A percentile compares a stretch with the other conserved stretches of the same genome.
phyloP scores from a whole-genome alignment of 495 filamentous ascomycete species.

The Talaromyces ruber region DNA sequence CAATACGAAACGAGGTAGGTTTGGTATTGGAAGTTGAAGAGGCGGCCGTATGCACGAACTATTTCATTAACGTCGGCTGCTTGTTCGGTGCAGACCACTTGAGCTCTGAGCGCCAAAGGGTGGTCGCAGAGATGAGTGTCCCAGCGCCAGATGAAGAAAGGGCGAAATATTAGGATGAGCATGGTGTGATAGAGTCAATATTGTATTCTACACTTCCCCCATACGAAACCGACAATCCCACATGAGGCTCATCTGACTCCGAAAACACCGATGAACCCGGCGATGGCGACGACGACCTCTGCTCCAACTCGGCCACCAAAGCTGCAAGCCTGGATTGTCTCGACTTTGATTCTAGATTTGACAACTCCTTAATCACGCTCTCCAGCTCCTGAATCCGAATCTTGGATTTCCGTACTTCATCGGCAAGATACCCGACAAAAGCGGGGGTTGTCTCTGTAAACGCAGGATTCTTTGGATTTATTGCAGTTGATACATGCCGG shows the following conservation, averaged over 20 bases:
- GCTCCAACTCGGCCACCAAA: slow-evolving; percentile 6
- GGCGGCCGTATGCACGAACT: slow-evolving; percentile 7
- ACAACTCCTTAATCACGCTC: slow-evolving; percentile 4
- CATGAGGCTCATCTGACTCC: slow-evolving; percentile 2
- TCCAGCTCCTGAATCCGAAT: slow-evolving; percentile 6
- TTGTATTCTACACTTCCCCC: slow-evolving; percentile 5
- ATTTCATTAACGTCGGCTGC: slow-evolving; percentile 8
- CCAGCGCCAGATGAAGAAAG: slow-evolving; percentile 8
- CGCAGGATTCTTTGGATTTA: slow-evolving; percentile 11
- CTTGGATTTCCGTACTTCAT: slow-evolving; percentile 6
- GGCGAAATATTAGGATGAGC: slow-evolving; percentile 8
- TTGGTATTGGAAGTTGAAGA: slow-evolving; percentile 10
- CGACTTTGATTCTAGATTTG: slow-evolving; percentile 1
- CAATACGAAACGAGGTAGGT: slow-evolving; percentile 11
- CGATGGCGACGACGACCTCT: neutral
- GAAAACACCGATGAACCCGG: neutral
- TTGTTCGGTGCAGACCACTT: slow-evolving; percentile 8
- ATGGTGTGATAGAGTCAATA: slow-evolving; percentile 9
- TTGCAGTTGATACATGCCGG: slow-evolving; percentile 10
- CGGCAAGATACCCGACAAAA: slow-evolving; percentile 7
- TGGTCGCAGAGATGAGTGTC: slow-evolving; percentile 3
- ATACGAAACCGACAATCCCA: neutral
- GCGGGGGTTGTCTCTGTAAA: slow-evolving; percentile 8
- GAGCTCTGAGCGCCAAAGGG: slow-evolving; percentile 7
- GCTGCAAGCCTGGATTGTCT: slow-evolving; percentile 3